Evolutionary conservation across 257 asterid species (phyloP), one percentile per base, ranked within the genome.

Genomic region (Solanum stenotomum): DNA sequence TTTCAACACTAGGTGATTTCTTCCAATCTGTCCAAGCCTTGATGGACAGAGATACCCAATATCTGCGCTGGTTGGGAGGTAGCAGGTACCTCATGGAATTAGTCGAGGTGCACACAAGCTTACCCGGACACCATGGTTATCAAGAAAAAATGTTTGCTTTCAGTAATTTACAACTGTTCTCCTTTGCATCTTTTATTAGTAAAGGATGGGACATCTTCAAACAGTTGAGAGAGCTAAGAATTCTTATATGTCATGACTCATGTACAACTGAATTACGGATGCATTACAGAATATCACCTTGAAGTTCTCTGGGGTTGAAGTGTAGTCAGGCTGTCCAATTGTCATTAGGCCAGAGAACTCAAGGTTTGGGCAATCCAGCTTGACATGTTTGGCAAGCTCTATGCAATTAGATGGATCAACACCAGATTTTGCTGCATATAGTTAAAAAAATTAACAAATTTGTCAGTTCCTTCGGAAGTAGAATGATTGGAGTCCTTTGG

Each of bases 341-440:
- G 99, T 96, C 99, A 96, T 96, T 84, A 96, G 90, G 89, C 99
- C 99, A 33, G 98, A 94, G 92, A 96, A 96, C 87, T 93, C 92
- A 67, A 96, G 99, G 88, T 94, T 93, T 56, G 94, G 94, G 88
- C 98, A 96, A 33, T 91, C 89, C 87, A 87, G 87, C 90, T 91
- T 93, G 89, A 96, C 93, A 89, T 92, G 96, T 89, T 94, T 94
- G 77, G 90, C 98, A 78, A 96, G 95, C 78, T 95, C 98, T 67
- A 93, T 52, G 87, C 96, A 95, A 27, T 93, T 94, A 61, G 98
- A 92, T 78, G 98, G 99, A 84, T 93, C 88, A 33, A 94, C 82
- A 81, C 99, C 99, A 89, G 96, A 94, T 93, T 96, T 96, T 71
- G 98, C 99, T 96, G 96, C 93, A 93, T 68, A 56, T 40, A 49